Base-by-base conservation (phyloP, 179 eudicot genomes). In the Beta lomatogona region DNA sequence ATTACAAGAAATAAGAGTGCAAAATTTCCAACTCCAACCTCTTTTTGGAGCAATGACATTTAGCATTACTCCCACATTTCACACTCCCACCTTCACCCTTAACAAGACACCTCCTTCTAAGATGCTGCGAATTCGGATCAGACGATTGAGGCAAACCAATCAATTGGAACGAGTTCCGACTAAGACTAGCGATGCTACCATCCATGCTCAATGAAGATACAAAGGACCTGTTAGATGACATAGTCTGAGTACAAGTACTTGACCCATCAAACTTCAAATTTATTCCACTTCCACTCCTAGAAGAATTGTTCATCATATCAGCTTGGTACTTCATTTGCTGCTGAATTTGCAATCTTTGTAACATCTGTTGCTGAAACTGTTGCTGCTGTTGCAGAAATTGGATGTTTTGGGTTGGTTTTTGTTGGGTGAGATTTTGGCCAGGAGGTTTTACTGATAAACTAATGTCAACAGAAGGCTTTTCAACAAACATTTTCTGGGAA, bases 21-120 rank as follows among this genome's bases (percentile, higher is more conserved):
- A 55, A 79, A 36, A 36, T 36, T 36, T 36, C 4, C 41, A 36
- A 48, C 44, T 71, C 71, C 18, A 36, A 92, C 91, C 92, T 92
- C 77, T 85, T 91, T 88, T 89, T 92, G 28, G 94, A 87, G 79
- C 94, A 92, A 82, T 91, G 97, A 69, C 97, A 92, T 86, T 87
- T 89, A 52, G 89, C 82, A 77, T 79, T 86, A 53, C 87, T 85
- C 50, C 88, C 89, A 87, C 91, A 90, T 78, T 82, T 90, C n/a
- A 77, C 85, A 83, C 89, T 88, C 77, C 96, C 92, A 79, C 83
- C 88, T 46, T 86, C 92, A 84, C 83, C 91, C 82, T 87, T 88
- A 28, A 71, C 86, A 74, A 78, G 83, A 84, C 91, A 92, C 78
- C 88, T 86, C 81, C 85, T 86, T 69, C 87, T 87, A 41, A 86